Base-by-base conservation (phyloP, 169 alveolate species). In the Eimeria tenella region DNA sequence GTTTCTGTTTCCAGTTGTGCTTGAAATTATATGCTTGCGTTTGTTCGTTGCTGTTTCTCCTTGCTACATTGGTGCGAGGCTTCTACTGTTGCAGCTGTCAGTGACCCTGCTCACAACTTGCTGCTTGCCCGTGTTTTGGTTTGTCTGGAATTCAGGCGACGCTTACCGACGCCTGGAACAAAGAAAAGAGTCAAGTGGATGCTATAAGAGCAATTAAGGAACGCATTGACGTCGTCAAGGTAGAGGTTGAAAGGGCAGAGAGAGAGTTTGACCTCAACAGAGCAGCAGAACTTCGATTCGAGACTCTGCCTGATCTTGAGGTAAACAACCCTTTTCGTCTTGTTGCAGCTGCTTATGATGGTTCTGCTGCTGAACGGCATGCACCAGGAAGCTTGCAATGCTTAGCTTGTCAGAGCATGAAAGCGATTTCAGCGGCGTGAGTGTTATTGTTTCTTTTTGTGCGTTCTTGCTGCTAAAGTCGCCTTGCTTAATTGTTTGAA, bases 211-310 rank as follows among this genome's bases (percentile, higher is more conserved):
- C 97, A 70, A 68, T 97, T 50, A 97, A 97, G 94, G 98, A 97
- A 83, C 71, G 98, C n/a, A 97, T 97, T 49, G 98, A 97, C 87
- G 98, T 97, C 25, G 98, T 97, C 13, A 97, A 97, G 95, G 96
- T 97, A 11, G 98, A 97, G 77, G 96, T 97, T n/a, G 98, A 97
- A 87, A 97, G 95, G 92, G 98, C 98, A 4, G 98, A 97, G 84
- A 90, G 98, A 60, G 98, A 97, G 52, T 97, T 97, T 81, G 98
- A 97, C 81, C 95, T 97, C 15, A 97, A 97, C 86, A 88, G 93
- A 31, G 98, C 98, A 4, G 98, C 98, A 4, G 98, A 97, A 94
- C 96, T 97, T 19, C 90, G 98, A 15, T 97, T 97, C 87, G 98
- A 97, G 83, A 97, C 98, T 11, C 91, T 97, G 52, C 98, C 98